These are phyloP conservation scores for Coffea canephora DNA, from an alignment of 257 asterid genomes.

Conservation along the genomic window DNA sequence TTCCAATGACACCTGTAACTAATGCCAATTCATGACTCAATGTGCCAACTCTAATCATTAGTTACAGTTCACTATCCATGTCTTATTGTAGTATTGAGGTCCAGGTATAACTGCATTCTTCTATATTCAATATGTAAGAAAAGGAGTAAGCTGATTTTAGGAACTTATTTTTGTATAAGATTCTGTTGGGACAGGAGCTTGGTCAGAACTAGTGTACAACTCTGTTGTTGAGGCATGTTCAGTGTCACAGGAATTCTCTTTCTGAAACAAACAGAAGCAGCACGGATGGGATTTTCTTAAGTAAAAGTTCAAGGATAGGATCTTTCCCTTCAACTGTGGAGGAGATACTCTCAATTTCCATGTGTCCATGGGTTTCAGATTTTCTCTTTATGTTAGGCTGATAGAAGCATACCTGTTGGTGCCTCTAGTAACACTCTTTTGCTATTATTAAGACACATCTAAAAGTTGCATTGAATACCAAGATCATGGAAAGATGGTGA, in stretches of 20 bases:
- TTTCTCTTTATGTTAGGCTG: background rate
- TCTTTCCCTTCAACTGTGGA: background rate
- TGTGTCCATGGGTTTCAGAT: background rate
- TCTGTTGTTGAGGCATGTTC: background rate
- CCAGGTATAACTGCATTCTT: too few species aligned
- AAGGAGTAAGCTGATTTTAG: background rate
- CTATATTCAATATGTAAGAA: background rate
- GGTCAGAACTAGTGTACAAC: background rate
- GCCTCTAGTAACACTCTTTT: background rate
- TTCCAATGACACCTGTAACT: background rate
- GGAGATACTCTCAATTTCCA: too few species aligned
- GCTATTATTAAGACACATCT: background rate
- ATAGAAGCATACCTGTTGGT: background rate
- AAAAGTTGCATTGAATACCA: background rate
- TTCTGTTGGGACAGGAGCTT: background rate
- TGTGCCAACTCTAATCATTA: background rate
- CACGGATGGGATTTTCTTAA: background rate
- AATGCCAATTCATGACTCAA: background rate
- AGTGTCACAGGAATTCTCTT: background rate
- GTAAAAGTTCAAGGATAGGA: background rate
- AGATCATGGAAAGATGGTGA: background rate
- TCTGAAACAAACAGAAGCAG: background rate
- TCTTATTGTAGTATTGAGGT: too few species aligned
- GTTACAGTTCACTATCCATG: background rate
- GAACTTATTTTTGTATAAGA: background rate